These are phyloP conservation scores for Urostyla sp. DNA, from an alignment of 73 alveolate genomes.

Conservation along the genomic window DNA sequence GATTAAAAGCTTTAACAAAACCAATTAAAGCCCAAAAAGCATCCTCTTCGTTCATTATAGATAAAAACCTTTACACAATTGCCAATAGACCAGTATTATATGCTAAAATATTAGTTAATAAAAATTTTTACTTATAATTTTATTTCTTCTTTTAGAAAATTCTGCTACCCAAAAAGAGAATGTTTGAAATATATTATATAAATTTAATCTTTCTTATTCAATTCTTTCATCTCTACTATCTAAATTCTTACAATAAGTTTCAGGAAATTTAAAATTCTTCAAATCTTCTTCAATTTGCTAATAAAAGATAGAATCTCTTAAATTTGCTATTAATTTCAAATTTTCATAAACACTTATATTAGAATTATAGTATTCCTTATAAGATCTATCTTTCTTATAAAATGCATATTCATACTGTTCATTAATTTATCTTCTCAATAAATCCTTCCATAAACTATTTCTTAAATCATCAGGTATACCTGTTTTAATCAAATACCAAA, in stretches of 20 bases:
- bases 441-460: constrained; percentile 48
- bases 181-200: constrained; percentile 6
- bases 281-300: constrained; percentile 18
- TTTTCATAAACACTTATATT: constrained; percentile 33
- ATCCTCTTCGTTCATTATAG: constrained; percentile 51
- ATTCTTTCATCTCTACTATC: constrained; percentile 2
- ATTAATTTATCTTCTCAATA: constrained; percentile 23
- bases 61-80: constrained; percentile 28
- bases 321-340: background rate
- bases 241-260: constrained; percentile 16
- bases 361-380: background rate
- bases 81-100: constrained; percentile 27
- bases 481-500: constrained; percentile 27
- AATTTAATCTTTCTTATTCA: constrained; percentile 14
- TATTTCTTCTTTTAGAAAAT: constrained; percentile 11
- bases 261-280: constrained; percentile 11
- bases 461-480: constrained; percentile 45
- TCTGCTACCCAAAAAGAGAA: constrained; percentile 19
- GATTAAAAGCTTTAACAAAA: constrained; percentile 13
- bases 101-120: background rate
- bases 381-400: background rate
- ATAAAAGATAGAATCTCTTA: constrained; percentile 30
- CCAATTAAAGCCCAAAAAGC: constrained; percentile 51
- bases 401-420: constrained; percentile 9
- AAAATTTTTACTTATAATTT: background rate